Evolutionary conservation across 495 filamentous ascomycete genomes (phyloP).

Genomic region (Aspergillus mulundensis): DNA sequence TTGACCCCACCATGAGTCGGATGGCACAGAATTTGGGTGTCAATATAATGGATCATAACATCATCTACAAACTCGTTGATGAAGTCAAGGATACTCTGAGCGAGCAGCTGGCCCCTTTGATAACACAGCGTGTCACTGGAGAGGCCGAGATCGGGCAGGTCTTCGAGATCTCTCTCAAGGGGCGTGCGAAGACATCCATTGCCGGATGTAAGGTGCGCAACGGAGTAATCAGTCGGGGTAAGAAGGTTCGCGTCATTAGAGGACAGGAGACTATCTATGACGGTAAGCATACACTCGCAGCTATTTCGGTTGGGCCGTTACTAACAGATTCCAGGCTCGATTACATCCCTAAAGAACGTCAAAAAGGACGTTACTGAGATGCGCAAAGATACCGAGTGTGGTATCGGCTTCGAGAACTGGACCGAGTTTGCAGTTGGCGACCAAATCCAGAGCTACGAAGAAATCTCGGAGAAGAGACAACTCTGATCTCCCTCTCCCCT

Average conservation of each 20-base stretch:
- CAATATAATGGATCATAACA: conserved; percentile 74
- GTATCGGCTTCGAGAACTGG: conserved; percentile 80
- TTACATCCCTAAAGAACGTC: conserved; percentile 79
- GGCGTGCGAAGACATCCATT: conserved; percentile 62
- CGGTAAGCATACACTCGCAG: conserved; percentile 51
- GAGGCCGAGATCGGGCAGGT: conserved; percentile 82
- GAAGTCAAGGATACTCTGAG: conserved; percentile 68
- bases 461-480: conserved; percentile 65
- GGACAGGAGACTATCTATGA: conserved; percentile 67
- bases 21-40: conserved; percentile 69
- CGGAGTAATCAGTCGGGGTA: conserved; percentile 58
- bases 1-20: conserved; percentile 63
- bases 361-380: conserved; percentile 88
- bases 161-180: conserved; percentile 79
- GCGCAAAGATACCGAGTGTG: conserved; percentile 89
- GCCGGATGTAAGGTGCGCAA: conserved; percentile 88
- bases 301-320: background rate
- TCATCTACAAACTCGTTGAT: conserved; percentile 90
- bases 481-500: conserved; percentile 24
- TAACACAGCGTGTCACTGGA: conserved; percentile 67
- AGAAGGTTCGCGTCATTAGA: conserved; percentile 69
- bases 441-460: conserved; percentile 80
- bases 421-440: conserved; percentile 75
- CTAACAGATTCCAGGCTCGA: conserved; percentile 50
- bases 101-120: conserved; percentile 58